Conservation (phyloP, 169 alveolate genomes). For the Plasmodium billcollinsi region DNA sequence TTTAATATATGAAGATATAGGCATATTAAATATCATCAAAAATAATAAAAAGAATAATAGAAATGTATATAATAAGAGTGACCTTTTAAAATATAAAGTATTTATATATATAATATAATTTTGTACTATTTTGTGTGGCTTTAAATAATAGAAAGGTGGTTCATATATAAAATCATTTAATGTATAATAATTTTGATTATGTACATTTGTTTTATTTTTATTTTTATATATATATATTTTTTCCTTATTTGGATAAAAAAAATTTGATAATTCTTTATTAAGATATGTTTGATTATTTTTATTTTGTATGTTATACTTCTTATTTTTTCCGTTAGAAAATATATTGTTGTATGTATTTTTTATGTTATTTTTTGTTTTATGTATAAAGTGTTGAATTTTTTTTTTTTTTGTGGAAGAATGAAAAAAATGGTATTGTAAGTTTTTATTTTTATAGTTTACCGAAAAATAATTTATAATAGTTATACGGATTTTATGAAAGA, state of each 20-base stretch:
- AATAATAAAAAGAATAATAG: constrained; percentile 28
- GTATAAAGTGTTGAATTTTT: constrained; percentile 16
- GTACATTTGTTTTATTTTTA: neutral
- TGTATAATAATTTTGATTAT: neutral
- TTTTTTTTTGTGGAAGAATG: neutral
- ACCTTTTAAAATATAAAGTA: constrained; percentile 35
- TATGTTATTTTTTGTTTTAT: constrained; percentile 21
- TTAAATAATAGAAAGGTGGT: constrained; percentile 28
- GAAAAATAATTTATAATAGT: constrained; percentile 17
- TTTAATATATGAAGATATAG: neutral
- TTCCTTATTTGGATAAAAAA: constrained; percentile 1
- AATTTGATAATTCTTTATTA: neutral
- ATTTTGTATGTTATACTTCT: neutral
- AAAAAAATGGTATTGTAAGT: constrained; percentile 33
- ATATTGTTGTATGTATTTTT: constrained; percentile 28
- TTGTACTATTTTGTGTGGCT: constrained; percentile 29
- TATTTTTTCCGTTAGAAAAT: constrained; percentile 14
- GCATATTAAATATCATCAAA: constrained; percentile 1
- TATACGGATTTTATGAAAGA: constrained; percentile 8
- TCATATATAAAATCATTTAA: constrained; percentile 1
- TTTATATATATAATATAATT: constrained; percentile 50
- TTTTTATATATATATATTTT: neutral
- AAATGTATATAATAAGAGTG: constrained; percentile 24
- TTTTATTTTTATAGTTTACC: constrained; percentile 24
- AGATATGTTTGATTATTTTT: neutral